phyloP scores from a whole-genome alignment of 2,329 filamentous ascomycete species.

The Cladobotryum protrusum region DNA sequence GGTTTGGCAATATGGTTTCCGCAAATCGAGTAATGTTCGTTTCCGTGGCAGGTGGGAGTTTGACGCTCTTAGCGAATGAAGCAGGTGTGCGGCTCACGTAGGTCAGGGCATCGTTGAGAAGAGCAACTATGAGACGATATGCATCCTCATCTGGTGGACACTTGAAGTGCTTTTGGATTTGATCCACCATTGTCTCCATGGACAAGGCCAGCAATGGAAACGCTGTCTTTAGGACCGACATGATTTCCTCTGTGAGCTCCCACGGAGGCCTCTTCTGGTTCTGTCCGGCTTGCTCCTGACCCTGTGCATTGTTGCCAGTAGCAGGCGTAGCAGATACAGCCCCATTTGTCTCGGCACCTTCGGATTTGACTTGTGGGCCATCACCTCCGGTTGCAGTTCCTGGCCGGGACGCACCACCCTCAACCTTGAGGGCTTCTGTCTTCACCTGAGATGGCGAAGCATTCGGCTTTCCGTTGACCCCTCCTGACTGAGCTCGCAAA shows the following conservation, averaged over 20 bases:
- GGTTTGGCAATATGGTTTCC: constrained; percentile 87
- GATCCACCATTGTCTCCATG: constrained; percentile 99
- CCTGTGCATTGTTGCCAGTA: constrained; percentile 20
- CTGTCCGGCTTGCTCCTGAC: constrained; percentile 16
- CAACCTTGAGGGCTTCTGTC: constrained; percentile 40
- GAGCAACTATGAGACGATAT: constrained; percentile 91
- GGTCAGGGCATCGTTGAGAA: constrained; percentile 90
- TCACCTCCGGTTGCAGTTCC: constrained; percentile 45
- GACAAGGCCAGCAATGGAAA: constrained; percentile 93
- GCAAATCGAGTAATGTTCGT: constrained; percentile 95
- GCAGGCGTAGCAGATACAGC: constrained; percentile 20
- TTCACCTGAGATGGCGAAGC: constrained; percentile 47
- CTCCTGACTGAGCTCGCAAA: constrained; percentile 41
- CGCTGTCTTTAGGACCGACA: constrained; percentile 90
- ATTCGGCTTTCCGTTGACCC: constrained; percentile 39
- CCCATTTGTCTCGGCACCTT: constrained; percentile 32
- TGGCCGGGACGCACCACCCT: constrained; percentile 38
- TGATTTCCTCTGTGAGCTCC: constrained; percentile 95
- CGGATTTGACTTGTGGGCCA: constrained; percentile 38
- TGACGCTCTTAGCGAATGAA: constrained; percentile 84
- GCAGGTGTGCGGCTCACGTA: constrained; percentile 84
- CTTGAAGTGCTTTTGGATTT: constrained; percentile 98
- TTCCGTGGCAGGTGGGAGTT: constrained; percentile 83
- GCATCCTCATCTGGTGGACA: constrained; percentile 97
- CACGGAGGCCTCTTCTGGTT: constrained; percentile 72